These are phyloP conservation scores for Colletotrichum siamense DNA, from an alignment of 2,329 filamentous ascomycete species.

Conservation along the genomic window DNA sequence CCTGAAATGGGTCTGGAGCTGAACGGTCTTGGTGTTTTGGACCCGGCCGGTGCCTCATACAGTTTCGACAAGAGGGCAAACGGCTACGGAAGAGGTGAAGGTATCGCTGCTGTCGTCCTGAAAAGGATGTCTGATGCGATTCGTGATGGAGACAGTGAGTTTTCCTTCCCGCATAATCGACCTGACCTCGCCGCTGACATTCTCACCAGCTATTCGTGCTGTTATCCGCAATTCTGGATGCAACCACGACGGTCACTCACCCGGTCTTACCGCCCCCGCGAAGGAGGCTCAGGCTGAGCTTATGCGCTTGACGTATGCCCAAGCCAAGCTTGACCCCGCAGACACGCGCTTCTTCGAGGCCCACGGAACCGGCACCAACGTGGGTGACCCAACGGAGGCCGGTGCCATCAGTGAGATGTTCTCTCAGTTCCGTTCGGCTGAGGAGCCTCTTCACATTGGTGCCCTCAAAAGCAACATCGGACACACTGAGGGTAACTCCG, in stretches of 20 bases:
- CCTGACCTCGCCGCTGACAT: not conserved
- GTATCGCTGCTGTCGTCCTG: constrained; percentile 43
- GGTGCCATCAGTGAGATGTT: not conserved
- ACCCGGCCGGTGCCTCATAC: not conserved
- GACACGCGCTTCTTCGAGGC: constrained; percentile 44
- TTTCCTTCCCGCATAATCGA: no score
- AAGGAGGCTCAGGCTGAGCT: constrained; percentile 32
- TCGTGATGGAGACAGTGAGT: not conserved
- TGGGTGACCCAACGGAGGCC: not conserved
- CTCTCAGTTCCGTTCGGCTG: not conserved
- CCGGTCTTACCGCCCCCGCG: constrained; percentile 38
- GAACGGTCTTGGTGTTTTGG: not conserved
- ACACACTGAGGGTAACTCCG: not conserved
- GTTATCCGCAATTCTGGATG: constrained; percentile 22
- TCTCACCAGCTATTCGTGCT: not conserved
- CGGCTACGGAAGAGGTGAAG: constrained; percentile 70
- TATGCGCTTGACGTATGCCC: constrained; percentile 41
- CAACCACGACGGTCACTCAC: constrained; percentile 48
- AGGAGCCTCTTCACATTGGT: not conserved
- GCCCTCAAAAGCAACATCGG: not conserved
- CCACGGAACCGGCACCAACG: not conserved
- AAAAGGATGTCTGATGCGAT: not conserved
- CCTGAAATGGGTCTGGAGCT: not conserved
- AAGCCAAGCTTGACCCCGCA: constrained; percentile 26
- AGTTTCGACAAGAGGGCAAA: constrained; percentile 46